Percentiles rank a stretch among this genome's conserved stretches.
phyloP scores from a whole-genome alignment of 495 filamentous ascomycete species.

The Jackrogersella multiformis region DNA sequence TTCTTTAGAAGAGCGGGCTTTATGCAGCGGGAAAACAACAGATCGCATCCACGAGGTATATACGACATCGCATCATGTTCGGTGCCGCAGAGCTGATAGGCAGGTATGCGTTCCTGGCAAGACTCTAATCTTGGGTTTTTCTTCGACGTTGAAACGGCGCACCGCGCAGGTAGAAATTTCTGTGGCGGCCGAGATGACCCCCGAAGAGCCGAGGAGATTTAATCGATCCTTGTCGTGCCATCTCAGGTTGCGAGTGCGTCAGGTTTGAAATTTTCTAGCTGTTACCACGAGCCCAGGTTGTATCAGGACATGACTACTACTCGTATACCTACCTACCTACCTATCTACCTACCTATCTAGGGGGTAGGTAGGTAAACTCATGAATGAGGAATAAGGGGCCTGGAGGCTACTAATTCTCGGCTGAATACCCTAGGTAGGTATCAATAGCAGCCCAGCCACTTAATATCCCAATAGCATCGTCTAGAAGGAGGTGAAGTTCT shows the following conservation, averaged over 20 bases:
- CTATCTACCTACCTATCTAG: too few relatives aligned
- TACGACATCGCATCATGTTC: slow-evolving; percentile 29
- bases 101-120: slow-evolving; percentile 28
- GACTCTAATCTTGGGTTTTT: slow-evolving; percentile 15
- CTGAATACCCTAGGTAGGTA: slow-evolving; percentile 1
- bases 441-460: background rate
- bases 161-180: slow-evolving; percentile 21
- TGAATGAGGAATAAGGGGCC: background rate
- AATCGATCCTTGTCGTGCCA: background rate
- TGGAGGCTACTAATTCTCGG: background rate
- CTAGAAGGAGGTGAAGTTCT: background rate
- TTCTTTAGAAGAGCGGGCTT: slow-evolving; percentile 34
- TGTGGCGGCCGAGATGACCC: slow-evolving; percentile 36
- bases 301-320: background rate
- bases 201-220: slow-evolving; percentile 24
- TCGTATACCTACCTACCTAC: too few relatives aligned
- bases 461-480: background rate
- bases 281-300: background rate
- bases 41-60: slow-evolving; percentile 24
- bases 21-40: slow-evolving; percentile 23
- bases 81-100: slow-evolving; percentile 36
- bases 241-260: background rate
- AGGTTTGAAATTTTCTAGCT: slow-evolving; percentile 1
- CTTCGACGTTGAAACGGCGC: slow-evolving; percentile 23
- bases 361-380: too few relatives aligned